Evolutionary conservation across 2,329 filamentous ascomycete species (phyloP).

Genomic region (Fusarium citri): DNA sequence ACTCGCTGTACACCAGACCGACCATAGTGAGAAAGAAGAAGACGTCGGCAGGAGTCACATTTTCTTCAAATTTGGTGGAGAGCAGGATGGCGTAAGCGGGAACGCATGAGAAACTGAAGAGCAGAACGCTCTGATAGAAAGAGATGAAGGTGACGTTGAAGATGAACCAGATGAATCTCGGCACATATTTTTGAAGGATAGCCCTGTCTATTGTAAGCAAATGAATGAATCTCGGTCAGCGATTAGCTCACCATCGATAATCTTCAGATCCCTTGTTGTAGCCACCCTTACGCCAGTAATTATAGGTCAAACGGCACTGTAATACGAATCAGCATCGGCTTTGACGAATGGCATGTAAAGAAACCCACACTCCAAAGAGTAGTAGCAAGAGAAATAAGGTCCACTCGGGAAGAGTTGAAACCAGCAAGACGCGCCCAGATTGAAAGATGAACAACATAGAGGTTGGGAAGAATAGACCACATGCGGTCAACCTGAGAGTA

Average conservation of each 20-base stretch:
- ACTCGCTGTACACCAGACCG: conserved; percentile 72
- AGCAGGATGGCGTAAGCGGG: conserved; percentile 89
- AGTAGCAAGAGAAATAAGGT: conserved; percentile 77
- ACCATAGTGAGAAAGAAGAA: conserved; percentile 61
- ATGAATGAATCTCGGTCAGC: background rate
- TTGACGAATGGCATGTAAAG: background rate
- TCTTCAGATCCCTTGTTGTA: conserved; percentile 92
- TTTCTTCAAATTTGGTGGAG: conserved; percentile 70
- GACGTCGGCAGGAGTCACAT: conserved; percentile 59
- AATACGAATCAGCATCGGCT: conserved; percentile 7
- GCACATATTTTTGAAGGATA: conserved; percentile 75
- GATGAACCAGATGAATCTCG: conserved; percentile 76
- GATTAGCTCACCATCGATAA: conserved; percentile 77
- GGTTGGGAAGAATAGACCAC: conserved; percentile 89
- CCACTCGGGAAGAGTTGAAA: conserved; percentile 75
- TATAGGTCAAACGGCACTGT: conserved; percentile 86
- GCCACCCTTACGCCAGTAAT: conserved; percentile 96
- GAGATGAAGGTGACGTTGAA: conserved; percentile 94
- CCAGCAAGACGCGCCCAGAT: conserved; percentile 84
- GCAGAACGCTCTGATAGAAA: conserved; percentile 82
- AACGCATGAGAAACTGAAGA: conserved; percentile 78
- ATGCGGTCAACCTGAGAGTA: conserved; percentile 96
- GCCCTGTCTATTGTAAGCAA: conserved; percentile 60
- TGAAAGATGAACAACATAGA: conserved; percentile 88
- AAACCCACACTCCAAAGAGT: conserved; percentile 80